Percentiles rank a stretch among this genome's conserved stretches.
Conservation (phyloP, 768 basidiomycete species). For the Lactarius deliciosus region DNA sequence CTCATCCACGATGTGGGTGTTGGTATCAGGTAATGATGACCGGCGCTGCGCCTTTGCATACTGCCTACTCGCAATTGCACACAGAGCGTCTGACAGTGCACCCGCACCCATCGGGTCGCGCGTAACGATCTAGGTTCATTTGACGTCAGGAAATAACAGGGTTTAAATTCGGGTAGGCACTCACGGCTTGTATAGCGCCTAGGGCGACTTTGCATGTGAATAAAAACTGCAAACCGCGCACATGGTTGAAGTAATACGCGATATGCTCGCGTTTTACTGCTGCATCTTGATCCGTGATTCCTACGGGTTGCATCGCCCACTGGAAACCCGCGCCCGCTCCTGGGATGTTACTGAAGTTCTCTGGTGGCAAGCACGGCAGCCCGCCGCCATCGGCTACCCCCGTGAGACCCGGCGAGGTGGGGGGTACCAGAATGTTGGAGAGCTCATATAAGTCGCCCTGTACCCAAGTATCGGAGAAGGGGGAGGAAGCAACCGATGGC, state of each 20-base stretch:
- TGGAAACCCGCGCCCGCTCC: constrained; percentile 17
- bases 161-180: constrained; percentile 32
- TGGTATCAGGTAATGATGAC: constrained; percentile 15
- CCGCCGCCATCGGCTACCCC: constrained; percentile 11
- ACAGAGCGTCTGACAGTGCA: constrained; percentile 25
- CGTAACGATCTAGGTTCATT: constrained; percentile 14
- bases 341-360: constrained; percentile 24
- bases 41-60: constrained; percentile 23
- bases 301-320: constrained; percentile 22
- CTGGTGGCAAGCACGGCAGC: constrained; percentile 15
- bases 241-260: constrained; percentile 73
- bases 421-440: constrained; percentile 7
- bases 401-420: constrained; percentile 10
- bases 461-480: constrained; percentile 20
- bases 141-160: constrained; percentile 18
- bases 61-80: constrained; percentile 29
- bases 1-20: constrained; percentile 16
- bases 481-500: constrained; percentile 10
- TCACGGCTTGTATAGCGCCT: constrained; percentile 64
- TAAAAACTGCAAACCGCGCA: constrained; percentile 63
- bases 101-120: constrained; percentile 23
- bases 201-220: constrained; percentile 63
- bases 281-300: constrained; percentile 25
- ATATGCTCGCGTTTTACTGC: constrained; percentile 37
- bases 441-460: constrained; percentile 11